Evolutionary conservation across 306 rosid species (phyloP).

Genomic region (Albizia julibrissin): DNA sequence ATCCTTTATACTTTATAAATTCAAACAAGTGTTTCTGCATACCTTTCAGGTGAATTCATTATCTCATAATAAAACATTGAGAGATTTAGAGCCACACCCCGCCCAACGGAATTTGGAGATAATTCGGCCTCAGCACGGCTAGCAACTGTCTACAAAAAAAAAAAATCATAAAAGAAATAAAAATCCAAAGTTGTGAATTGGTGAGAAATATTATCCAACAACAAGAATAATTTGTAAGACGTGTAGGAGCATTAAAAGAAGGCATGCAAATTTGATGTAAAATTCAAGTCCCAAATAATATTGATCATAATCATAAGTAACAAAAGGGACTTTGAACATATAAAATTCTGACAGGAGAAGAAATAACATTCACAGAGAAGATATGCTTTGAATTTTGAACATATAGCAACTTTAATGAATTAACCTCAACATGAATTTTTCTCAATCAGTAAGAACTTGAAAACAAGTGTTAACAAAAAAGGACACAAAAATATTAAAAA

Average conservation of each 20-base stretch:
- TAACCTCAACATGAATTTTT: neutral
- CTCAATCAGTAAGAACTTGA: neutral
- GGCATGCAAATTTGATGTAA: neutral
- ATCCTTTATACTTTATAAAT: neutral
- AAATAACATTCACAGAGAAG: neutral
- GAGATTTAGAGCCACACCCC: constrained; percentile 78
- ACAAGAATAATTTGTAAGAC: neutral
- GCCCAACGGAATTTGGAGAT: constrained; percentile 70
- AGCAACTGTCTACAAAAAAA: constrained; percentile 58
- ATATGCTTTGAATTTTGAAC: neutral
- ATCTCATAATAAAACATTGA: constrained; percentile 86
- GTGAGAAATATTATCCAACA: neutral
- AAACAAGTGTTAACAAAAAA: constrained; percentile 1
- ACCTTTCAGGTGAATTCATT: constrained; percentile 84
- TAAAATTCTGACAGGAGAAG: neutral
- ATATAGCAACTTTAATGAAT: neutral
- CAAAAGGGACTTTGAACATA: neutral
- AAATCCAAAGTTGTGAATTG: neutral
- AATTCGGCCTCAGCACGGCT: constrained; percentile 65
- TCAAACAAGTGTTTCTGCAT: constrained; percentile 17
- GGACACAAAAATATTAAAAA: constrained; percentile 3
- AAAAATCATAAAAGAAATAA: neutral
- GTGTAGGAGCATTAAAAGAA: neutral
- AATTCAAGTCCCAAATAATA: neutral
- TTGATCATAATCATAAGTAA: neutral